These are phyloP conservation scores for Phialophora tarda DNA, from an alignment of 2,329 filamentous ascomycete species.

Conservation along the genomic window DNA sequence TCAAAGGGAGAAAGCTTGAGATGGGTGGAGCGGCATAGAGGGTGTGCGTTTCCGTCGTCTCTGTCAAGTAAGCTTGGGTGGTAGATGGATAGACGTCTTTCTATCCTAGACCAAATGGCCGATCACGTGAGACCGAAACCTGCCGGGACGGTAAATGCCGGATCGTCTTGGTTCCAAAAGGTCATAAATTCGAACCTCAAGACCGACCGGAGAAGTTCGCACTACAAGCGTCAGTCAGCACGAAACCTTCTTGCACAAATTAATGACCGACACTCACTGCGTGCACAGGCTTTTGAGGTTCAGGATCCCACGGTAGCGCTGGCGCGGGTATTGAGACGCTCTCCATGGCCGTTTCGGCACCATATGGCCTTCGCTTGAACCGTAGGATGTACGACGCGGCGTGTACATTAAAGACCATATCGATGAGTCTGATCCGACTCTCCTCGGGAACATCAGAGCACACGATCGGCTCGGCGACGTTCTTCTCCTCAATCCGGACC, in stretches of 20 bases:
- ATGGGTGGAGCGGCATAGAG: conserved; percentile 32
- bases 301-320: conserved; percentile 5
- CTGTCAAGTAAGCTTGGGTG: background rate
- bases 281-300: conserved; percentile 5
- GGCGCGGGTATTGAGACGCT: conserved; percentile 11
- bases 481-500: conserved; percentile 27
- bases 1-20: conserved; percentile 40
- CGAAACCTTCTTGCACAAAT: background rate
- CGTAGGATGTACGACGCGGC: conserved; percentile 10
- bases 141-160: conserved; percentile 12
- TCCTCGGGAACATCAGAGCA: conserved; percentile 28
- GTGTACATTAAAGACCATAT: conserved; percentile 6
- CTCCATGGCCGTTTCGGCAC: conserved; percentile 3
- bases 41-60: background rate
- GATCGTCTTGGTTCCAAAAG: conserved; percentile 25
- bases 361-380: conserved; percentile 18
- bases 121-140: conserved; percentile 5
- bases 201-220: conserved; percentile 11
- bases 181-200: conserved; percentile 28
- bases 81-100: background rate
- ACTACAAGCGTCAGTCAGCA: conserved; percentile 1
- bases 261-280: conserved; percentile 13
- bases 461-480: conserved; percentile 16
- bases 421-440: conserved; percentile 21
- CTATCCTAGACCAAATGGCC: background rate